Conservation (phyloP, 2,329 filamentous ascomycete genomes). For the Pyrenochaeta sp. region DNA sequence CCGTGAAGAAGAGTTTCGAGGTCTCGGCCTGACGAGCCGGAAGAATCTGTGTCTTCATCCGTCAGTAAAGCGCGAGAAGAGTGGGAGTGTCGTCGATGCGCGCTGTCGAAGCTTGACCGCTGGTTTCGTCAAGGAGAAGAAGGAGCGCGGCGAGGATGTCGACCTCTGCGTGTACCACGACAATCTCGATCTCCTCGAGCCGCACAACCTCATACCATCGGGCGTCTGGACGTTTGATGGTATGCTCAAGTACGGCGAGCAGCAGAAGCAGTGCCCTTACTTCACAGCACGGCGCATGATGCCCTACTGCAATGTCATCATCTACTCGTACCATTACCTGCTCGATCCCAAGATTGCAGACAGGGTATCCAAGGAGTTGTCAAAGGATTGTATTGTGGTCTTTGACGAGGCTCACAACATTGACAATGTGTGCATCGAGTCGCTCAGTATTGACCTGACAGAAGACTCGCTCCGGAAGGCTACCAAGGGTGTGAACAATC, state of each 20-base stretch:
- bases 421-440: constrained; percentile 99
- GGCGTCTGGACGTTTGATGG: constrained; percentile 96
- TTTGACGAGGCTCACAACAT: constrained; percentile 99
- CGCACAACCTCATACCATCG: constrained; percentile 91
- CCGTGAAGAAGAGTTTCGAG: constrained; percentile 89
- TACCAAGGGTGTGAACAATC: constrained; percentile 85
- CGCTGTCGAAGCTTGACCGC: constrained; percentile 94
- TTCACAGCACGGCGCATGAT: constrained; percentile 98
- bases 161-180: constrained; percentile 97
- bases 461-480: constrained; percentile 94
- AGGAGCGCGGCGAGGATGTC: constrained; percentile 91
- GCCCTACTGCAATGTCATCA: constrained; percentile 99
- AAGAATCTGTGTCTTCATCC: constrained; percentile 98
- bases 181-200: constrained; percentile 94
- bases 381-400: constrained; percentile 97
- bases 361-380: constrained; percentile 90
- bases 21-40: constrained; percentile 89
- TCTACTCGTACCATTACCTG: constrained; percentile 98
- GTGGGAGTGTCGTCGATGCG: constrained; percentile 92
- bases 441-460: constrained; percentile 93
- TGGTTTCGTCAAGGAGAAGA: constrained; percentile 97
- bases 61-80: constrained; percentile 95
- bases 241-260: constrained; percentile 86
- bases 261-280: constrained; percentile 97
- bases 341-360: constrained; percentile 98